phyloP scores from a whole-genome alignment of 2,329 filamentous ascomycete species.

The Cryphonectria parasitica region DNA sequence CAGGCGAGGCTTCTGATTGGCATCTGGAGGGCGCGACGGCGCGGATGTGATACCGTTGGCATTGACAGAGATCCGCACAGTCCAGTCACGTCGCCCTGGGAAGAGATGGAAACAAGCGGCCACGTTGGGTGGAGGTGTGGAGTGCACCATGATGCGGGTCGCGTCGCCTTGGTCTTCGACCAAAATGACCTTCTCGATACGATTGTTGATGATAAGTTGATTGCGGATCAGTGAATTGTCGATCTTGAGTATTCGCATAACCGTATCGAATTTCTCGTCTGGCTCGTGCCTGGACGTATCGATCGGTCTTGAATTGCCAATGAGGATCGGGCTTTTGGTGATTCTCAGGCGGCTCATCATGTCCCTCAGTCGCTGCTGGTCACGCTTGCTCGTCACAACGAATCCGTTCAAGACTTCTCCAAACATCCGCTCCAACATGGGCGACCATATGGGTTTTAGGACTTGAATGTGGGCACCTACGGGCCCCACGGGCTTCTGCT shows the following conservation, averaged over 20 bases:
- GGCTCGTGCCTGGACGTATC: constrained; percentile 74
- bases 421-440: constrained; percentile 77
- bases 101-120: constrained; percentile 71
- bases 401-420: constrained; percentile 75
- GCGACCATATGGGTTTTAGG: constrained; percentile 79
- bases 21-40: constrained; percentile 48
- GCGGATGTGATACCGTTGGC: constrained; percentile 42
- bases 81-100: constrained; percentile 60
- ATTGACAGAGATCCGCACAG: constrained; percentile 55
- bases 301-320: constrained; percentile 60
- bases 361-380: constrained; percentile 69
- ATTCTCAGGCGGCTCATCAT: constrained; percentile 64
- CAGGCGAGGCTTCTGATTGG: constrained; percentile 68
- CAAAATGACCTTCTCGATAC: constrained; percentile 83
- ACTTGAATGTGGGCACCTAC: constrained; percentile 79
- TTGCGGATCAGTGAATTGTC: constrained; percentile 78
- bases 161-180: constrained; percentile 71
- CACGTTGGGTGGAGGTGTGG: constrained; percentile 67
- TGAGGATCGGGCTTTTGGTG: constrained; percentile 62
- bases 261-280: constrained; percentile 71
- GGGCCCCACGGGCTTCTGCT: constrained; percentile 77
- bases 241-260: constrained; percentile 79
- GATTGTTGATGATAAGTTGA: constrained; percentile 79
- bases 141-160: constrained; percentile 68
- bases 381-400: constrained; percentile 76